Evolutionary conservation across 495 filamentous ascomycete genomes (phyloP), one percentile per base, ranked within the genome.

Genomic region (Penicillium manginii): DNA sequence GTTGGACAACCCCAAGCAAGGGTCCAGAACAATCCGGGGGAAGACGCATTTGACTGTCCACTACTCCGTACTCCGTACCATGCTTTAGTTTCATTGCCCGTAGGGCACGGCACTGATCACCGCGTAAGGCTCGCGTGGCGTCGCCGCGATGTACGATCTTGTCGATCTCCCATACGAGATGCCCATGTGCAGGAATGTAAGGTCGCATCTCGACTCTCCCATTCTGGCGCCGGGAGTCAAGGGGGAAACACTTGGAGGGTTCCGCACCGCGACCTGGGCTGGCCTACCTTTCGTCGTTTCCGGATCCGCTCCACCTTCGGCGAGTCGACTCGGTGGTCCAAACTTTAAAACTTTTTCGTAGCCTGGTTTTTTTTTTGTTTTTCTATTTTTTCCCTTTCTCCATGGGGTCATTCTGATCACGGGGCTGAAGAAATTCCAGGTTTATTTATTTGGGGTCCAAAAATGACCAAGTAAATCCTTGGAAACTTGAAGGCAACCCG

Each of bases 131-230:
- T 61, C 65, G 65, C 65, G 63, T 68, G 65, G 65, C 59, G 50
- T 55, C 52, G 49, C 6, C 46, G 46, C 12, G 54, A 59, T 45
- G 40, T 45, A 23, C 58, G 58, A 61, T 66, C 48, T 55, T 55
- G 57, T 55, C 62, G 59, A 65, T 65, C 62, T 40, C 29, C 23
- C 42, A 47, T 39, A 39, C 4, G 46, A 21, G 46, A 49, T 54
- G 57, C 31, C 62, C 62, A 63, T 64, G 61, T 62, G 61, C 63
- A 45, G 55, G 54, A 49, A 57, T 59, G 50, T 17, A 60, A 59
- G 58, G 51, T 54, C 17, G 55, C 55, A 63, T n/a, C 12, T 37
- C 26, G 26, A 46, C 42, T 54, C 43, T 48, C 37, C n/a, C 33
- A 46, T 46, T 33, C 45, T 48, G 33, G 53, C 7, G 45, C 15